phyloP scores from a whole-genome alignment of 2,329 filamentous ascomycete species.

The Xenoacremonium recifei region DNA sequence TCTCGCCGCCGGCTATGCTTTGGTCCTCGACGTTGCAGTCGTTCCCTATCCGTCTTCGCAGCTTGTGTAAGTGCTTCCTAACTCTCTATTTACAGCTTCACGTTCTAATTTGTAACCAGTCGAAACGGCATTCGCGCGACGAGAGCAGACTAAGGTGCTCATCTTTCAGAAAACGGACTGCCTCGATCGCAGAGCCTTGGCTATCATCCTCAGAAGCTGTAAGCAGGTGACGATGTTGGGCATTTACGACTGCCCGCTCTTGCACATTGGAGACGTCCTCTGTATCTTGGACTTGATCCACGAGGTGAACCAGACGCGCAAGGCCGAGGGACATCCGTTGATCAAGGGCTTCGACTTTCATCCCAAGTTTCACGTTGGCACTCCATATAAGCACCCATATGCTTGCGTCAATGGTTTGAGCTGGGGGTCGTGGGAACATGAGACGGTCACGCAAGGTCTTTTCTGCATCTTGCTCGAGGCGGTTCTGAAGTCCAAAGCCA shows the following conservation, averaged over 20 bases:
- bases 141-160: conserved; percentile 20
- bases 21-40: no score
- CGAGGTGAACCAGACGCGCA: conserved; percentile 31
- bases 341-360: conserved; percentile 33
- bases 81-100: no score
- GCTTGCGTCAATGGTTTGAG: conserved; percentile 29
- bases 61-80: no score
- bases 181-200: conserved; percentile 32
- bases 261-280: conserved; percentile 36
- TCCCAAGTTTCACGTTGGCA: conserved; percentile 31
- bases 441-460: conserved; percentile 32
- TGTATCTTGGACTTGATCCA: conserved; percentile 34
- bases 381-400: conserved; percentile 10
- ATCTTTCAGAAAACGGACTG: conserved; percentile 30
- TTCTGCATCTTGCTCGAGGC: conserved; percentile 33
- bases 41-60: no score
- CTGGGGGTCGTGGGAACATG: conserved; percentile 21
- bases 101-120: conserved; percentile 23
- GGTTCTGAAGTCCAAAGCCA: conserved; percentile 30
- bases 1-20: no score
- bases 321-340: not conserved
- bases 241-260: conserved; percentile 35
- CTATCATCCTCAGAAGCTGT: conserved; percentile 33
- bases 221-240: conserved; percentile 32
- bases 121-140: conserved; percentile 14